A percentile compares a stretch with the other conserved stretches of the same genome.
Conservation (phyloP, 129 eudicot species). For the Arctium lappa region DNA sequence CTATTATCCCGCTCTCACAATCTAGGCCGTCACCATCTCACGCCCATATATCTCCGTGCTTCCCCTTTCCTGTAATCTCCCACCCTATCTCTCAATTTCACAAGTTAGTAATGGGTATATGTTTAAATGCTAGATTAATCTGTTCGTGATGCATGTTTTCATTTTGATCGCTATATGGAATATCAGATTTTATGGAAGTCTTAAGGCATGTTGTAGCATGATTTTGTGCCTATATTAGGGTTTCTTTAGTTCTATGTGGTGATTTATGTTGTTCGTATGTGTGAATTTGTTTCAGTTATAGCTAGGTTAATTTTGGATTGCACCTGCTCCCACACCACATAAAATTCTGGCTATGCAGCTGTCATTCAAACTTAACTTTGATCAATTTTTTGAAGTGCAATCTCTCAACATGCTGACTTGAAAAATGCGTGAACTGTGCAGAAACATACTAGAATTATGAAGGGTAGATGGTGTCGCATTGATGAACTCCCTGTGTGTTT, state of each 20-base stretch:
- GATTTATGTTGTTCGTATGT: neutral
- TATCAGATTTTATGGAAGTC: neutral
- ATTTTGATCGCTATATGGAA: neutral
- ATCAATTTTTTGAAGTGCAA: neutral
- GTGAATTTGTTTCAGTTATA: neutral
- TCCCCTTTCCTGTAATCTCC: neutral
- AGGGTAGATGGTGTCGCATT: neutral
- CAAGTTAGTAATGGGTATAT: neutral
- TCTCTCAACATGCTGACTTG: conserved; percentile 12
- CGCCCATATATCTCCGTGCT: neutral
- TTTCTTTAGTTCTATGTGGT: neutral
- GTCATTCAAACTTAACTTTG: neutral
- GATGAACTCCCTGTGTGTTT: neutral
- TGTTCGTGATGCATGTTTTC: neutral
- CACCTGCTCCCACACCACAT: neutral
- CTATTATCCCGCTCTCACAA: neutral
- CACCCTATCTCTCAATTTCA: neutral
- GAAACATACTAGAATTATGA: neutral
- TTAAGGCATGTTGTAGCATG: neutral
- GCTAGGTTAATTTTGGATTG: neutral
- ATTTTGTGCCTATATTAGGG: neutral
- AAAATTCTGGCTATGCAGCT: neutral
- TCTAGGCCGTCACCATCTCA: neutral
- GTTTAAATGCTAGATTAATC: too few species aligned
- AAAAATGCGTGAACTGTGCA: conserved; percentile 4